Evolutionary conservation across 495 filamentous ascomycete genomes (phyloP).

Genomic region (Lepraria neglecta): DNA sequence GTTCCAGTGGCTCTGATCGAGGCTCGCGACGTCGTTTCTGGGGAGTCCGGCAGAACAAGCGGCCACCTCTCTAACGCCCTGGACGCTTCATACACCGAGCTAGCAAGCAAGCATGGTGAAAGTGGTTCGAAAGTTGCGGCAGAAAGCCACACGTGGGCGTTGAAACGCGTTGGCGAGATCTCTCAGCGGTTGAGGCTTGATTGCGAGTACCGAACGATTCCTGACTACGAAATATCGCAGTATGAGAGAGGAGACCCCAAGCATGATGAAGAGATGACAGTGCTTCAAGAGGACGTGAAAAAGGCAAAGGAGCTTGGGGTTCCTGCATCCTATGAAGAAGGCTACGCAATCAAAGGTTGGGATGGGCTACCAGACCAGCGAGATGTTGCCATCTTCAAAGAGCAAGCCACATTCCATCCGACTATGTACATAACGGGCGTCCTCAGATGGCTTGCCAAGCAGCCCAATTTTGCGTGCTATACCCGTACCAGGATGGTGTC

Average conservation of each 20-base stretch:
- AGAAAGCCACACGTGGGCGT: constrained; percentile 50
- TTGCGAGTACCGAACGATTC: constrained; percentile 49
- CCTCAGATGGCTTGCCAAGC: constrained; percentile 43
- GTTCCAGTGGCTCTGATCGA: constrained; percentile 47
- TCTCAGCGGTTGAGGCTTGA: constrained; percentile 43
- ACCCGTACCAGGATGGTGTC: constrained; percentile 44
- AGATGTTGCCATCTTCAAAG: constrained; percentile 39
- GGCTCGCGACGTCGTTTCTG: constrained; percentile 47
- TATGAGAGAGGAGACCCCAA: constrained; percentile 33
- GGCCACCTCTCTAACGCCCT: constrained; percentile 50
- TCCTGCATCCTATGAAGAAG: constrained; percentile 36
- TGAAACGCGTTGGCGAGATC: constrained; percentile 46
- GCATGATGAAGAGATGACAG: constrained; percentile 37
- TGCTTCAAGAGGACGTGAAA: constrained; percentile 39
- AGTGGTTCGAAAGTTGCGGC: constrained; percentile 44
- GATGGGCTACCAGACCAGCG: constrained; percentile 45
- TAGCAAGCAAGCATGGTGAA: constrained; percentile 47
- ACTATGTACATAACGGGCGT: constrained; percentile 50
- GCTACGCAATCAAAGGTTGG: constrained; percentile 40
- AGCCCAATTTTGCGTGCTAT: constrained; percentile 49
- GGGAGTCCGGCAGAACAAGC: constrained; percentile 48
- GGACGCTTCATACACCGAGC: constrained; percentile 46
- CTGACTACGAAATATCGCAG: constrained; percentile 41
- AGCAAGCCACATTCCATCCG: constrained; percentile 55
- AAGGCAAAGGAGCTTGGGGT: constrained; percentile 40